Conservation (phyloP, 2,329 filamentous ascomycete genomes). For the Fusarium virguliforme region DNA sequence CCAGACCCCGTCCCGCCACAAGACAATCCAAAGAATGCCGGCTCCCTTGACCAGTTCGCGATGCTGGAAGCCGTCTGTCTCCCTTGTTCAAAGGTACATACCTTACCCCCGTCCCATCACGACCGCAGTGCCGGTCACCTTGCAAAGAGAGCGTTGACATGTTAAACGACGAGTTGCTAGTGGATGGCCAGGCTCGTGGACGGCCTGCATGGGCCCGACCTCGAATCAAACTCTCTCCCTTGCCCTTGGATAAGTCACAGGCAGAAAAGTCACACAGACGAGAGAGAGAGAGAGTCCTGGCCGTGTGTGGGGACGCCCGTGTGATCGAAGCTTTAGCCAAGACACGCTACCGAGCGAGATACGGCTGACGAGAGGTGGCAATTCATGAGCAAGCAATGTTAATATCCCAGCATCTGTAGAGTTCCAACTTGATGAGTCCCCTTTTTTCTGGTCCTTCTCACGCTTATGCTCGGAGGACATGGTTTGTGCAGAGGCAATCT, state of each 20-base stretch:
- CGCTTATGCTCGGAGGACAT: neutral
- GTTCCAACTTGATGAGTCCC: slow-evolving; percentile 7
- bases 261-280: slow-evolving; percentile 44
- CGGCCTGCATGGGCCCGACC: slow-evolving; percentile 34
- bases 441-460: neutral
- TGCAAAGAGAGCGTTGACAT: slow-evolving; percentile 25
- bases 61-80: slow-evolving; percentile 17
- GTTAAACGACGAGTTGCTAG: slow-evolving; percentile 43
- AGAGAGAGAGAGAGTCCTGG: slow-evolving; percentile 18
- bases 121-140: slow-evolving; percentile 23
- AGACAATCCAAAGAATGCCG: slow-evolving; percentile 34
- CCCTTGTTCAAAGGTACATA: slow-evolving; percentile 10
- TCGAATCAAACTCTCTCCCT: slow-evolving; percentile 41
- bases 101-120: neutral
- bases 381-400: slow-evolving; percentile 6
- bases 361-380: slow-evolving; percentile 26
- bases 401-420: slow-evolving; percentile 10
- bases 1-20: slow-evolving; percentile 31
- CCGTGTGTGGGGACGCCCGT: slow-evolving; percentile 40
- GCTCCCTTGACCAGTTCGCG: slow-evolving; percentile 33
- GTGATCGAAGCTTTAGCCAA: slow-evolving; percentile 46
- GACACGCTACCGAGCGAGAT: slow-evolving; percentile 36
- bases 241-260: slow-evolving; percentile 23
- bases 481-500: slow-evolving; percentile 5
- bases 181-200: slow-evolving; percentile 38